Evolutionary conservation across 2,329 filamentous ascomycete species (phyloP), one percentile per base, ranked within the genome.

Genomic region (Chlorencoelia australis): DNA sequence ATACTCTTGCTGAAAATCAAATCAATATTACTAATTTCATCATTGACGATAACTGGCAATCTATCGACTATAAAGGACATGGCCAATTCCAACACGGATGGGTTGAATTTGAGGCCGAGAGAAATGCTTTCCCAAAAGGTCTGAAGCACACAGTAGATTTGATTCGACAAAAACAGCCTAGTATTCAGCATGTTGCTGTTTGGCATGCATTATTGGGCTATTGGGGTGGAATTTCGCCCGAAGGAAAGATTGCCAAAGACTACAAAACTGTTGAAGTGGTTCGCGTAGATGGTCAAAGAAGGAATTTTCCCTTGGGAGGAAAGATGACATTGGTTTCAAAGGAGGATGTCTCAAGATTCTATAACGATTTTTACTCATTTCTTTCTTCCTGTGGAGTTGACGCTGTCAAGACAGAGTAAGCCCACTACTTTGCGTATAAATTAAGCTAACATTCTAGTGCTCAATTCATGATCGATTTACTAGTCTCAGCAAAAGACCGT

Each of bases 41-140:
- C 43, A 94, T 98, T 44, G 91, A 98, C 50, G 91, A 98, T 55
- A 94, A 93, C 50, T 98, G 91, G 91, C 88, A 94, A 59, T 75
- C 80, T 7, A 69, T 94, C 30, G 75, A 73, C 45, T 61, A 67
- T 19, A 49, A 54, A 16, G 67, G 67, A 0, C 53, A 65, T 4
- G 64, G 66, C 13, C 69, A 74, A 44, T 75, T 71, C 43, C 68
- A 73, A 33, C 61, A 71, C 39, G 71, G 78, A 17, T 94, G 83
- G 86, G 73, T 74, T 7, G 73, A 80, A 6, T 96, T 98, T 45
- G 88, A 96, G 54, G 91, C 89, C 0, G 83, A 93, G 40, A 69
- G 75, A 8, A 66, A 71, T 17, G 75, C 77, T 0, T 98, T 98
- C 41, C 88, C 89, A 0, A 65, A 72, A 2, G 91, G 91, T 0